Evolutionary conservation across 2,329 filamentous ascomycete species (phyloP), one percentile per base, ranked within the genome.

Genomic region (Cercospora beticola): DNA sequence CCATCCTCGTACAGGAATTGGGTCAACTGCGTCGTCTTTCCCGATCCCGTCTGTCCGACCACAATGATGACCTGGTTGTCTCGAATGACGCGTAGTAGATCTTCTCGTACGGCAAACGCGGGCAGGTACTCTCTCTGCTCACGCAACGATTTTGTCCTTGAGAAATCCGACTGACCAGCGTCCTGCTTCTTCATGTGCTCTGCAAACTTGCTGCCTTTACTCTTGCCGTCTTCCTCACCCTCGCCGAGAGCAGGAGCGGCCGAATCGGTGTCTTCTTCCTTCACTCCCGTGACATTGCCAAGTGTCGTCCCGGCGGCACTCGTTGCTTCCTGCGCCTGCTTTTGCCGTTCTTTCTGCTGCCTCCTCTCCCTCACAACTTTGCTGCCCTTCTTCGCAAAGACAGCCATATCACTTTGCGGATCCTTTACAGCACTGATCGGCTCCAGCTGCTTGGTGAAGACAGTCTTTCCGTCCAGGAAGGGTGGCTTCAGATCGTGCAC

Each of bases 51-150:
- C 82, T 99, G 94, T 57, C 95, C 95, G 61, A 99, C 93, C 2
- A 98, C 94, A 72, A 99, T 96, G 52, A 96, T 88, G 62, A 99
- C 95, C 79, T 99, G 95, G 75, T 99, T 98, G 81, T 99, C 95
- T 70, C 94, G 86, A 73, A 99, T 96, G 5, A 98, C 93, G 60
- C 93, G 87, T 63, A 99, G 82, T 6, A 99, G 83, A 73, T 99
- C 94, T 79, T 99, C 95, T 43, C 96, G 87, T 2, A 99, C 95
- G 0, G 95, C 95, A 83, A 99, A 99, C 0, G 96, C 96, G 0
- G 95, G 95, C 6, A 99, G 83, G 74, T 90, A 99, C 77, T 99
- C 92, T 74, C 95, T 87, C 79, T 99, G 95, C 78, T 99, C 95
- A 69, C 89, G 87, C 63, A 99, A 81, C 0, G 92, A 91, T 81